These are phyloP conservation scores for Daldinia concentrica DNA, from an alignment of 495 filamentous ascomycete genomes.

Conservation along the genomic window DNA sequence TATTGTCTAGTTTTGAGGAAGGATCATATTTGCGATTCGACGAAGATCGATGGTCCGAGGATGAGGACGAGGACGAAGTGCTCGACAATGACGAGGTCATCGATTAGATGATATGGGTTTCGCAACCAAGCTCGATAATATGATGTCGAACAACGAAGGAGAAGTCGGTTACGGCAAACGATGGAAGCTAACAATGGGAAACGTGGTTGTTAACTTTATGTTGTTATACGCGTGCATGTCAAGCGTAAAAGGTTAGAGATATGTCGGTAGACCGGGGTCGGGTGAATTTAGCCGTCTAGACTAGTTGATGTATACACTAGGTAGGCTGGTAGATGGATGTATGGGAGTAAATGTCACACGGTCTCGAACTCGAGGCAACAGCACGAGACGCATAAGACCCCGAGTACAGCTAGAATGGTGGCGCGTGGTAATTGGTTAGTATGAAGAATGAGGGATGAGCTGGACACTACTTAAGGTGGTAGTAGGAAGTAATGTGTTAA, in stretches of 20 bases:
- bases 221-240: conserved; percentile 18
- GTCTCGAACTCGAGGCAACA: conserved; percentile 25
- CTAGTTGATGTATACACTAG: conserved; percentile 14
- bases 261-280: conserved; percentile 24
- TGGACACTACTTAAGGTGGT: conserved; percentile 16
- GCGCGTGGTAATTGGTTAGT: conserved; percentile 37
- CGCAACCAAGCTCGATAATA: conserved; percentile 7
- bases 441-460: conserved; percentile 15
- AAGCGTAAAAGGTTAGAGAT: conserved; percentile 8
- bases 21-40: conserved; percentile 31
- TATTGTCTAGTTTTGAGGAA: conserved; percentile 17
- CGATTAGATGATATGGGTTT: conserved; percentile 23
- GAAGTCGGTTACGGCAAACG: not conserved
- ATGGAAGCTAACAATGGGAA: conserved; percentile 1
- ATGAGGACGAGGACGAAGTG: conserved; percentile 37
- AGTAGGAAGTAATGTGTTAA: conserved; percentile 10
- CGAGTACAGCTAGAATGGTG: conserved; percentile 34
- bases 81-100: conserved; percentile 48
- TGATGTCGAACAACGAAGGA: not conserved
- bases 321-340: conserved; percentile 8
- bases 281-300: conserved; percentile 39
- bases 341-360: conserved; percentile 30
- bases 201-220: conserved; percentile 7
- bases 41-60: conserved; percentile 33
- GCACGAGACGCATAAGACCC: conserved; percentile 22